Base-by-base conservation (phyloP, 148 eudicot genomes). In the Simmondsia chinensis region DNA sequence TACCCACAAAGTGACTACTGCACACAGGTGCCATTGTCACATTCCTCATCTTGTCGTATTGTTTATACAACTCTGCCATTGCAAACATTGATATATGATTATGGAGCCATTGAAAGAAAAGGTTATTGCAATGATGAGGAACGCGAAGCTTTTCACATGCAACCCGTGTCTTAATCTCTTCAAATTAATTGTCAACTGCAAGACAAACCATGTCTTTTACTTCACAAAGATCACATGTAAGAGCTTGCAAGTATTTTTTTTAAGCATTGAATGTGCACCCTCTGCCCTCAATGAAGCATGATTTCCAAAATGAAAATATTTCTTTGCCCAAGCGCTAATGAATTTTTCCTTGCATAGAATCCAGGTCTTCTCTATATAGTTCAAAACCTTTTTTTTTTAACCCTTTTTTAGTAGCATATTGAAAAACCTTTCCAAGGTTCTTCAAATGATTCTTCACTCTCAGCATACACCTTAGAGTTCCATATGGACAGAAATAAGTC, bases 121-220 rank as follows among this genome's bases (percentile, higher is more conserved):
- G 46, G 4, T 26, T 25, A 39, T 28, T 19, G 20, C n/a, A 39
- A 19, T 7, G 39, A 36, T 52, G 46, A 7, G 57, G 20, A 19
- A 20, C 37, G 19, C 38, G 13, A 28, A 52, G 19, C 33, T 3
- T 38, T 29, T 52, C 47, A 29, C 24, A 12, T 23, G 20, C 40
- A 2, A 40, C 2, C 5, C 2, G 39, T 13, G 48, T 53, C 6
- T 53, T 53, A 6, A 40, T 53, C 39, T 53, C 57, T 2, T 53
- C 39, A 28, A 39, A 53, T 9, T 53, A 38, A 21, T 53, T 41
- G 7, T 53, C 48, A 30, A 53, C 32, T 8, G 57, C 48, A 42
- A 53, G 48, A 9, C 39, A 53, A 14, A 53, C 42, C 29, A 31
- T 41, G 9, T 22, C n/a, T 15, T 20, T 42, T 12, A 41, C 48